Base-by-base conservation (phyloP, 805 yeast genomes). In the Teunomyces stri region DNA sequence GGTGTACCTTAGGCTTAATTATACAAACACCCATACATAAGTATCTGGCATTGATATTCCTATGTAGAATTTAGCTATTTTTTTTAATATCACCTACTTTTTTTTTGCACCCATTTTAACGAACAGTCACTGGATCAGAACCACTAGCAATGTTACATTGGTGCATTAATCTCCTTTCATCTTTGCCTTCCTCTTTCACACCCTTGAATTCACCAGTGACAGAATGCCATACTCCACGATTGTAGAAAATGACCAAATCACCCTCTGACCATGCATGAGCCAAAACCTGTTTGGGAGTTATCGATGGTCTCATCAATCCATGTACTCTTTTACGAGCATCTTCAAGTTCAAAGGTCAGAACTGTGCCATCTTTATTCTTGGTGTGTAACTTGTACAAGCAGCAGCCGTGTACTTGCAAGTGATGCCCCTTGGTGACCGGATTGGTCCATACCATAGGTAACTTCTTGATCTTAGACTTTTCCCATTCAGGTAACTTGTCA, bases 121-220 rank as follows among this genome's bases (percentile, higher is more conserved):
- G 25, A 10, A 42, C 38, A 18, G 58, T 50, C 12, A 53, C 45
- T 2, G 96, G 96, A 60, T 86, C 92, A 12, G 61, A 54, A 6
- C 89, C 91, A 60, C 89, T 80, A 16, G 96, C 96, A 63, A 89
- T 87, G 69, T 89, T 89, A 70, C 96, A 89, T 70, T 89, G 96
- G 62, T 89, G 96, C 95, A 89, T 89, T 61, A 89, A 74, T 66
- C 96, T 80, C 58, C 80, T 81, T 61, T 89, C 94, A 42, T 85
- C 88, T 15, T 78, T 77, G 15, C 79, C 83, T 38, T 61, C 58
- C 16, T 51, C 46, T 5, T 55, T 55, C 39, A 67, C 64, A 4
- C 74, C 76, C 56, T 72, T 71, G 68, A 89, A 85, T 66, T 89
- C 96, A 44, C 96, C 96, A 12, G 96, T 89, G 28, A 89, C 96